Conservation (phyloP, 208 protist genomes). For the Leishmania tropica region DNA sequence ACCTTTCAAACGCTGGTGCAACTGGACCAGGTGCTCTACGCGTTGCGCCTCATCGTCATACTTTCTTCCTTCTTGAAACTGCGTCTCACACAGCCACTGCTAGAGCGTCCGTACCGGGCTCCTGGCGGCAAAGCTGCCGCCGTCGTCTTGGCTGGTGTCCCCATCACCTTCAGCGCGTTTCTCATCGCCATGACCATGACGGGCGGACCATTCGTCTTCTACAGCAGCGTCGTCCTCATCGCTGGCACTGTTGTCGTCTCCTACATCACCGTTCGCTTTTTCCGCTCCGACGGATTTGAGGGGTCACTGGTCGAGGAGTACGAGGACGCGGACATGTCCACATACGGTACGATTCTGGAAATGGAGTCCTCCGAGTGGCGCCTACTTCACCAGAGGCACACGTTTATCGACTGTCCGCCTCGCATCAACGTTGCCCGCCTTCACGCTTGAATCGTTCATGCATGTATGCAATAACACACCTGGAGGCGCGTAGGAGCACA, state of each 20-base stretch:
- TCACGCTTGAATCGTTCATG: not conserved
- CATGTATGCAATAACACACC: not conserved
- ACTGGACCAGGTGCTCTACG: conserved; percentile 88
- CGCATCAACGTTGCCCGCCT: conserved; percentile 35
- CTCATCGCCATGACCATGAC: conserved; percentile 75
- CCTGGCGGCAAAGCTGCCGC: conserved; percentile 66
- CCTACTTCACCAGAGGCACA: conserved; percentile 52
- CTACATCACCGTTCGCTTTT: conserved; percentile 63
- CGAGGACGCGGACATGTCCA: conserved; percentile 82
- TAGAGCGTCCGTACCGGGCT: conserved; percentile 77
- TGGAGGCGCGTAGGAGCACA: not conserved
- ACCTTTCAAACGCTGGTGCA: conserved; percentile 83
- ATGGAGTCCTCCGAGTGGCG: conserved; percentile 78
- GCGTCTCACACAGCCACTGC: conserved; percentile 64
- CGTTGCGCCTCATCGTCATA: conserved; percentile 77
- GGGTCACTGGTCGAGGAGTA: conserved; percentile 85
- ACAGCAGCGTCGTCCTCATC: conserved; percentile 55
- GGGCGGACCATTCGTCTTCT: conserved; percentile 52
- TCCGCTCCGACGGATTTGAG: conserved; percentile 79
- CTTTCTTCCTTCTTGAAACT: conserved; percentile 76
- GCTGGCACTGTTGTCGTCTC: conserved; percentile 63
- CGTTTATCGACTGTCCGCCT: conserved; percentile 64
- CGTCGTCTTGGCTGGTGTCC: conserved; percentile 61
- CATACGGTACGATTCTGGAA: conserved; percentile 80
- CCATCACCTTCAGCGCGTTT: conserved; percentile 71